Evolutionary conservation across 2,329 filamentous ascomycete species (phyloP).

Genomic region (Pseudopithomyces maydicus): DNA sequence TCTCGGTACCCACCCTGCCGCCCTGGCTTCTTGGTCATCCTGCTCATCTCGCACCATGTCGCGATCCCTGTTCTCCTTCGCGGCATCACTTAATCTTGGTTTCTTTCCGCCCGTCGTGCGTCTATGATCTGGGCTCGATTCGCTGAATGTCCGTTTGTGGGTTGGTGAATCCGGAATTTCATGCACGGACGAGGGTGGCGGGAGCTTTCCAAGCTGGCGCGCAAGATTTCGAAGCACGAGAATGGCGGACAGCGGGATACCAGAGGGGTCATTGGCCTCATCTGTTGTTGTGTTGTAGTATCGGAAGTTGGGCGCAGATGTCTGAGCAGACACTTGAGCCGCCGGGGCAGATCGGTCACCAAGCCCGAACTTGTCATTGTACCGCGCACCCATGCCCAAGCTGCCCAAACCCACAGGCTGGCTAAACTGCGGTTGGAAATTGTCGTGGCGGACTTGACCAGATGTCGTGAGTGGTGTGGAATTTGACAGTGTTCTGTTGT

Average conservation of each 20-base stretch:
- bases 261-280: constrained; percentile 65
- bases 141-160: constrained; percentile 38
- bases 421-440: constrained; percentile 36
- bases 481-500: constrained; percentile 54
- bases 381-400: constrained; percentile 31
- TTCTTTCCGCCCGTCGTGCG: constrained; percentile 50
- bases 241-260: constrained; percentile 77
- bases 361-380: constrained; percentile 18
- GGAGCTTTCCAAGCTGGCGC: constrained; percentile 47
- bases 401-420: constrained; percentile 35
- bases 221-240: constrained; percentile 81
- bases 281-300: constrained; percentile 56
- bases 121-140: constrained; percentile 31
- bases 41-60: constrained; percentile 44
- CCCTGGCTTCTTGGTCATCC: constrained; percentile 57
- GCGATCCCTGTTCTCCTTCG: constrained; percentile 28
- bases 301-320: constrained; percentile 35
- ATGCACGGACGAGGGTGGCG: constrained; percentile 27
- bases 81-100: constrained; percentile 39
- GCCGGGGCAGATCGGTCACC: constrained; percentile 33
- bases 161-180: constrained; percentile 34
- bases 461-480: constrained; percentile 33
- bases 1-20: constrained; percentile 67
- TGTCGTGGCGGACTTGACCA: constrained; percentile 32
- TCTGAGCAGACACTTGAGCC: constrained; percentile 18